phyloP scores from a whole-genome alignment of 208 protist species.

The Acanthamoeba royreba region DNA sequence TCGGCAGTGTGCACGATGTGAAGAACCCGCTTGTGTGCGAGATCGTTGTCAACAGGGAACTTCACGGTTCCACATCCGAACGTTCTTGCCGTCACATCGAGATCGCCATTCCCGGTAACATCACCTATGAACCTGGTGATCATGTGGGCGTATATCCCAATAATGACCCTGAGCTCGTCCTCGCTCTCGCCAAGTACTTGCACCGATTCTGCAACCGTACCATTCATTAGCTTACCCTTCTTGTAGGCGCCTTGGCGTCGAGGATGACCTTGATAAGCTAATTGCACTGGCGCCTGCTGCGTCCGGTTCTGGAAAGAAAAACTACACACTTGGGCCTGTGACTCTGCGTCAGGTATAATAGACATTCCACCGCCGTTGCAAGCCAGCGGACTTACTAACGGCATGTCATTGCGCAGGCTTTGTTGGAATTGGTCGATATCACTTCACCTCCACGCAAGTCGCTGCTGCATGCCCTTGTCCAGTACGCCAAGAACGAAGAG shows the following conservation, averaged over 20 bases:
- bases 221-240: background rate
- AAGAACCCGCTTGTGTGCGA: constrained; percentile 64
- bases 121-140: constrained; percentile 87
- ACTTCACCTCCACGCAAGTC: constrained; percentile 20
- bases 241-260: background rate
- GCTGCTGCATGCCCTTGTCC: constrained; percentile 43
- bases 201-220: constrained; percentile 56
- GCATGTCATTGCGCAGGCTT: background rate
- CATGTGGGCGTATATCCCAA: constrained; percentile 91
- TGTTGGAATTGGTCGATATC: constrained; percentile 30
- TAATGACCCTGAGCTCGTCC: constrained; percentile 86
- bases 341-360: background rate
- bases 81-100: constrained; percentile 88
- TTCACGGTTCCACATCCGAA: constrained; percentile 47
- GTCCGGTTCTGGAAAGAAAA: background rate
- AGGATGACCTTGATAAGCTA: background rate
- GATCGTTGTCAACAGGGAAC: constrained; percentile 65
- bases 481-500: constrained; percentile 36
- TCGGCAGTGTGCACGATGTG: background rate
- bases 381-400: background rate
- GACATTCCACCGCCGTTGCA: background rate
- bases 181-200: constrained; percentile 77
- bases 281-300: background rate
- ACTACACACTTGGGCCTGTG: background rate
- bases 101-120: constrained; percentile 78